A percentile compares a stretch with the other conserved stretches of the same genome.
Evolutionary conservation across 176 grass and related monocot genomes (phyloP).

Genomic region (Melocanna baccifera): DNA sequence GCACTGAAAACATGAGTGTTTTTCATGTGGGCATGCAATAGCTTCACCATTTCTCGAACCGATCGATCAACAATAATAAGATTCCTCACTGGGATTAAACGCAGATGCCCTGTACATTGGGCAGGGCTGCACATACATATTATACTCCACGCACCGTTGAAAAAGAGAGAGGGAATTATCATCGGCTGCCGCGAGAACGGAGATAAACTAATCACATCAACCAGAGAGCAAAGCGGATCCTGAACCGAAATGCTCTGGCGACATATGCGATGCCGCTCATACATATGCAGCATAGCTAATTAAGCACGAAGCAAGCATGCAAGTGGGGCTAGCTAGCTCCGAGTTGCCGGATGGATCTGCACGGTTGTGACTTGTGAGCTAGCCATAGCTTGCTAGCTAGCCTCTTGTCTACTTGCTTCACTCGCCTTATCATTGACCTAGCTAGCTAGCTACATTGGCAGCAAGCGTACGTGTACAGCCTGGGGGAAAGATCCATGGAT

Average conservation of each 20-base stretch:
- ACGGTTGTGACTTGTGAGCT: slow-evolving; percentile 16
- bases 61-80: slow-evolving; percentile 17
- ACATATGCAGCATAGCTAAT: slow-evolving; percentile 24
- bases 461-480: slow-evolving; percentile 30
- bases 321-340: slow-evolving; percentile 12
- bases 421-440: slow-evolving; percentile 31
- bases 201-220: slow-evolving; percentile 29
- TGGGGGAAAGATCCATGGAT: slow-evolving; percentile 34
- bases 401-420: neutral
- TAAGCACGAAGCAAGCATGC: slow-evolving; percentile 22
- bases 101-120: neutral
- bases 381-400: neutral
- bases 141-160: slow-evolving; percentile 28
- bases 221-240: slow-evolving; percentile 1
- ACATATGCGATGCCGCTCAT: slow-evolving; percentile 10
- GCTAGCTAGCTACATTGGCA: neutral
- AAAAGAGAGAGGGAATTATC: slow-evolving; percentile 30
- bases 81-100: slow-evolving; percentile 30
- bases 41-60: slow-evolving; percentile 3
- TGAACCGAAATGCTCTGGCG: slow-evolving; percentile 43
- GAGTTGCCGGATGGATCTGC: slow-evolving; percentile 13
- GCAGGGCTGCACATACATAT: neutral
- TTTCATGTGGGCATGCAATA: slow-evolving; percentile 26
- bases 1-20: slow-evolving; percentile 1
- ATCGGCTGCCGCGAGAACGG: slow-evolving; percentile 1